These are phyloP conservation scores for Thermochaetoides thermophila DNA, from an alignment of 495 filamentous ascomycete genomes.

Conservation along the genomic window DNA sequence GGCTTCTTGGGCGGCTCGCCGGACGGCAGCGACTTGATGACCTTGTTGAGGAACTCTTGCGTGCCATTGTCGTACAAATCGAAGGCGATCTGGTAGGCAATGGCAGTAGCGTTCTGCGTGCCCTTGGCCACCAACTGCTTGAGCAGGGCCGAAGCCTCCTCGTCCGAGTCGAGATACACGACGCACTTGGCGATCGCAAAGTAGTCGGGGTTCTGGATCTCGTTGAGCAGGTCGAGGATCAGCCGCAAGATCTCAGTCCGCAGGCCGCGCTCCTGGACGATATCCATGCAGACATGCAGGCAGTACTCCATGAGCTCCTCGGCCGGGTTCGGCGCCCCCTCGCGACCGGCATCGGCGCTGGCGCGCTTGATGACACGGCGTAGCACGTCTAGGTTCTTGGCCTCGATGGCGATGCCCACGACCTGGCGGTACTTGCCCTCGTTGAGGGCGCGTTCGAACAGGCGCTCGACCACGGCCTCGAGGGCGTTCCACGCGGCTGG, in stretches of 20 bases:
- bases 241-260: constrained; percentile 68
- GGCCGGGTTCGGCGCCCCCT: constrained; percentile 42
- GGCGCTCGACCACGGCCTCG: constrained; percentile 64
- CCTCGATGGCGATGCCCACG: constrained; percentile 96
- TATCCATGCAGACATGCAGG: constrained; percentile 89
- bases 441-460: constrained; percentile 83
- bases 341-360: constrained; percentile 65
- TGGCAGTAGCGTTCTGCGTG: constrained; percentile 58
- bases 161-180: constrained; percentile 85
- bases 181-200: constrained; percentile 98
- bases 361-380: constrained; percentile 67
- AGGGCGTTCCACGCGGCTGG: constrained; percentile 49
- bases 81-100: constrained; percentile 95
- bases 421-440: constrained; percentile 87
- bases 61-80: constrained; percentile 97
- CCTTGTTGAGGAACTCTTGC: constrained; percentile 87
- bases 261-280: constrained; percentile 85
- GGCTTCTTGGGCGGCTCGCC: constrained; percentile 40
- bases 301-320: constrained; percentile 97
- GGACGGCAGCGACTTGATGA: constrained; percentile 61
- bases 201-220: constrained; percentile 83
- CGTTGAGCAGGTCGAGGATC: constrained; percentile 74
- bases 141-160: constrained; percentile 80
- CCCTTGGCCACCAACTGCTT: constrained; percentile 65
- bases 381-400: constrained; percentile 80